Conservation (phyloP, 1,284 basidiomycete genomes). For the Boletus sp. region DNA sequence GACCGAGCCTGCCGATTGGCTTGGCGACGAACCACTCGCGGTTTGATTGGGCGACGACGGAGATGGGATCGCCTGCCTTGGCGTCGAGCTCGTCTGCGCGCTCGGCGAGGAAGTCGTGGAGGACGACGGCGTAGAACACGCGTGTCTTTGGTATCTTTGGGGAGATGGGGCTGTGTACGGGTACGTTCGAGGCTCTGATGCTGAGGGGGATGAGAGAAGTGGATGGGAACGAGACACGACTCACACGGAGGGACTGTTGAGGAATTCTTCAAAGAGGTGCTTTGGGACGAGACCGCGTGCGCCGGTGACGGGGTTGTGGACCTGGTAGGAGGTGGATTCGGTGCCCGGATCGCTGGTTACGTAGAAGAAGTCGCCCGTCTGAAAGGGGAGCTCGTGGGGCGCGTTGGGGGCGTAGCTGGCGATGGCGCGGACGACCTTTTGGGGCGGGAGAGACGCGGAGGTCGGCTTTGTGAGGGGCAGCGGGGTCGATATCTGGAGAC, state of each 20-base stretch:
- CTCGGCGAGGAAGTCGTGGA: slow-evolving; percentile 94
- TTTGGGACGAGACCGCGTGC: slow-evolving; percentile 90
- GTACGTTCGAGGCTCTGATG: slow-evolving; percentile 39
- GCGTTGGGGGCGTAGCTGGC: slow-evolving; percentile 65
- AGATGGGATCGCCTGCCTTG: slow-evolving; percentile 89
- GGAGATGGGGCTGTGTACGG: slow-evolving; percentile 22
- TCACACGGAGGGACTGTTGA: slow-evolving; percentile 64
- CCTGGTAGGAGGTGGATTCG: slow-evolving; percentile 72
- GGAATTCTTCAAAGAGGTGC: slow-evolving; percentile 82
- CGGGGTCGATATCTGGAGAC: slow-evolving; percentile 66
- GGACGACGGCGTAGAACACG: slow-evolving; percentile 87
- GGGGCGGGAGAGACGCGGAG: slow-evolving; percentile 75
- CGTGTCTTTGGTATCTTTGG: slow-evolving; percentile 45
- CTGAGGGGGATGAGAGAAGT: slow-evolving; percentile 27
- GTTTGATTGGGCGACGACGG: slow-evolving; percentile 87
- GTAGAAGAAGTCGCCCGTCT: slow-evolving; percentile 97
- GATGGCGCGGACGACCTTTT: slow-evolving; percentile 93
- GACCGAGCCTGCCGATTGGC: slow-evolving; percentile 90
- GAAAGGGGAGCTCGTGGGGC: slow-evolving; percentile 87
- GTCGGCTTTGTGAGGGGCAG: slow-evolving; percentile 63
- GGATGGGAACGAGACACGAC: slow-evolving; percentile 29
- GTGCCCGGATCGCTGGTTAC: slow-evolving; percentile 74
- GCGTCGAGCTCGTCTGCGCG: slow-evolving; percentile 95
- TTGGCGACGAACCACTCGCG: slow-evolving; percentile 91
- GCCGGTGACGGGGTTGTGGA: slow-evolving; percentile 87